These are phyloP conservation scores for Neurospora hispaniola DNA, from an alignment of 495 filamentous ascomycete species.

Conservation along the genomic window DNA sequence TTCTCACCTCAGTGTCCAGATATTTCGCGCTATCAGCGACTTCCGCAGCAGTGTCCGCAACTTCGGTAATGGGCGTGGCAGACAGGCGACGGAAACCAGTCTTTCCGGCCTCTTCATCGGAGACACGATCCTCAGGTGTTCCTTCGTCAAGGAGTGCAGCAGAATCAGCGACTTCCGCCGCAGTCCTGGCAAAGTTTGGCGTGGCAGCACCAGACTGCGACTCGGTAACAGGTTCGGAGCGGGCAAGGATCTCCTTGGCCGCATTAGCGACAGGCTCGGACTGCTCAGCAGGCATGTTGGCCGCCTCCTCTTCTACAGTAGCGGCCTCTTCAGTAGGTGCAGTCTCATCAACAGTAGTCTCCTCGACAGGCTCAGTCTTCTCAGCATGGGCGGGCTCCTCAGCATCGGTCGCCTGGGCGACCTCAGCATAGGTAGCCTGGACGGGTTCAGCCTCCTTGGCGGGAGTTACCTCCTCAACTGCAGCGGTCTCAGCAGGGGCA, in stretches of 20 bases:
- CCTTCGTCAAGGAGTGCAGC: constrained; percentile 27
- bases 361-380: background rate
- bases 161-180: constrained; percentile 34
- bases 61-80: constrained; percentile 25
- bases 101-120: constrained; percentile 19
- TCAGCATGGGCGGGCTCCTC: background rate
- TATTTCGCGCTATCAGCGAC: background rate
- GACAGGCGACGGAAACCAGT: constrained; percentile 22
- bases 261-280: constrained; percentile 1
- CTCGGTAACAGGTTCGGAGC: background rate
- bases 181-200: constrained; percentile 14
- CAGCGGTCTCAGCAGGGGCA: background rate
- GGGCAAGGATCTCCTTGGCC: constrained; percentile 2
- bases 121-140: constrained; percentile 18
- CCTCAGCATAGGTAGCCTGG: background rate
- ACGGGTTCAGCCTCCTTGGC: background rate
- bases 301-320: background rate
- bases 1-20: constrained; percentile 10
- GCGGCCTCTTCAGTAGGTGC: background rate
- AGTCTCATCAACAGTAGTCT: background rate
- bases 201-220: constrained; percentile 14
- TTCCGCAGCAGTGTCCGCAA: constrained; percentile 30
- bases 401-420: background rate
- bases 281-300: background rate
- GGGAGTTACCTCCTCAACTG: background rate